Conservation (phyloP, 345 rosid species). For the Bruguiera sexangula region DNA sequence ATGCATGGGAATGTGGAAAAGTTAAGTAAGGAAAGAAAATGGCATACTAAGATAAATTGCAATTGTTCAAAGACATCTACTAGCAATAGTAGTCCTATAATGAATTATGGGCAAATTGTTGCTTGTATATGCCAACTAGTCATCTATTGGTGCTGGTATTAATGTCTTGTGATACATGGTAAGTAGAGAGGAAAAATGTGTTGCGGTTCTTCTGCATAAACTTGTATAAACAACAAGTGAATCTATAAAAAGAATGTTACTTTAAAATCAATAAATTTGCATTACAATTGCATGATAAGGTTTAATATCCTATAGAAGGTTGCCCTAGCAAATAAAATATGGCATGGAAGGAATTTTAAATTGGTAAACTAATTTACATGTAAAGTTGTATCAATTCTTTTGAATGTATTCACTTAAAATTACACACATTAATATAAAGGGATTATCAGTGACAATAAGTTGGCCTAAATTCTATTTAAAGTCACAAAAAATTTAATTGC, state of each 20-base stretch:
- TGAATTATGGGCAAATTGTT: slow-evolving; percentile 11
- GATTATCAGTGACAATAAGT: too few relatives aligned
- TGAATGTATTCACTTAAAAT: too few relatives aligned
- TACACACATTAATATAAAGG: too few relatives aligned
- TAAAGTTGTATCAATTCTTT: too few relatives aligned
- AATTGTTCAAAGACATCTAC: background rate
- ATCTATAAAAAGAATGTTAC: background rate
- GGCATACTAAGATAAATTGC: background rate
- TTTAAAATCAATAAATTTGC: background rate
- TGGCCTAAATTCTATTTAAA: background rate
- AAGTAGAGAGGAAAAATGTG: slow-evolving; percentile 46
- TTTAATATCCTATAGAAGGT: background rate
- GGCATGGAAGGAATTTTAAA: too few relatives aligned
- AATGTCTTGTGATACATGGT: slow-evolving; percentile 46
- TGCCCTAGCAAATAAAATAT: background rate
- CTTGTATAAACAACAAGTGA: slow-evolving; percentile 32
- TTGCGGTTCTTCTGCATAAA: slow-evolving; percentile 70
- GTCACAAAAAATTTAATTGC: background rate
- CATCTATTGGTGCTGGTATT: slow-evolving; percentile 42
- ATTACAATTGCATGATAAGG: too few relatives aligned
- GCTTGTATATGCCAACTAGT: background rate
- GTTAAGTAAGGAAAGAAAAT: too few relatives aligned
- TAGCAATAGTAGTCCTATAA: background rate
- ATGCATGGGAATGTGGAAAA: too few relatives aligned
- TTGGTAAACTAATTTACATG: too few relatives aligned